A percentile compares a stretch with the other conserved stretches of the same genome.
Evolutionary conservation across 2,329 filamentous ascomycete genomes (phyloP).

Genomic region (Metarhizium anisopliae): DNA sequence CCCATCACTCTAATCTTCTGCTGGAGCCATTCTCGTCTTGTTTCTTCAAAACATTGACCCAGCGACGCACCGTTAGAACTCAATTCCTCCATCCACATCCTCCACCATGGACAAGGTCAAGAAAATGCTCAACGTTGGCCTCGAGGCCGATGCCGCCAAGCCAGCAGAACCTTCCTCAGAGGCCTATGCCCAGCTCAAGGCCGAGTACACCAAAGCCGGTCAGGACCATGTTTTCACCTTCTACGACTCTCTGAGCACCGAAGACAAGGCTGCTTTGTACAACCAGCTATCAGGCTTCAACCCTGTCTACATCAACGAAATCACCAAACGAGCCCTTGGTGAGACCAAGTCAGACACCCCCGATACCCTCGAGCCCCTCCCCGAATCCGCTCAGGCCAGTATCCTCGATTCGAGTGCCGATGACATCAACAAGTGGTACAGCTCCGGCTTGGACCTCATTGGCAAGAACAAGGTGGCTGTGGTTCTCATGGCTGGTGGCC

Average conservation of each 20-base stretch:
- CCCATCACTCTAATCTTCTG: neutral
- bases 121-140: conserved; percentile 29
- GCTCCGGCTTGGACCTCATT: conserved; percentile 71
- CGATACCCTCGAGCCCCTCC: conserved; percentile 71
- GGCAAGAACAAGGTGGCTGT: conserved; percentile 70
- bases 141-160: conserved; percentile 20
- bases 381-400: conserved; percentile 76
- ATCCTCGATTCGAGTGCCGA: conserved; percentile 78
- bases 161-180: conserved; percentile 50
- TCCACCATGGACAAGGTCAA: conserved; percentile 35
- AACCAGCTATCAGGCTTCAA: conserved; percentile 76
- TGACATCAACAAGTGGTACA: conserved; percentile 78
- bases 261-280: conserved; percentile 72
- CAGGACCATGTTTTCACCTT: conserved; percentile 70
- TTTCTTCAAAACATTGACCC: too few relatives aligned
- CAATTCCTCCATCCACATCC: neutral
- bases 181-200: conserved; percentile 60
- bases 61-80: too few relatives aligned
- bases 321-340: conserved; percentile 74
- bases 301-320: conserved; percentile 77
- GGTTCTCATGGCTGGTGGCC: conserved; percentile 93
- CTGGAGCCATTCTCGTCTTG: neutral
- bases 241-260: conserved; percentile 66
- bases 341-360: conserved; percentile 56
- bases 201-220: conserved; percentile 67